These are phyloP conservation scores for Penicillium italicum DNA, from an alignment of 2,329 filamentous ascomycete species.

Conservation along the genomic window DNA sequence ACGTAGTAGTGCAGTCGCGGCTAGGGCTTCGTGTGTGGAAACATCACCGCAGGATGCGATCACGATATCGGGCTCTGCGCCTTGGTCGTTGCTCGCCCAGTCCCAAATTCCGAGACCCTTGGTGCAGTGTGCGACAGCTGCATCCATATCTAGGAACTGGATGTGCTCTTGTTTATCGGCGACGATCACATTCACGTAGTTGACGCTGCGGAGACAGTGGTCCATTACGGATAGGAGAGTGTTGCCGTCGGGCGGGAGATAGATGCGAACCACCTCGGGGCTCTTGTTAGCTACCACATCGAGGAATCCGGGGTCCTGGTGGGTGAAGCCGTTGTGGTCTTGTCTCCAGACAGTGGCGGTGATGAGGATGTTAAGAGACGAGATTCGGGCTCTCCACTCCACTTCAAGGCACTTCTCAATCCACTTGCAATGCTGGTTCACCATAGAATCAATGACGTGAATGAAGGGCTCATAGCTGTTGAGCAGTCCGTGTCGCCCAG, in stretches of 20 bases:
- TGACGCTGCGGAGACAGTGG: constrained; percentile 68
- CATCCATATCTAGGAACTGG: constrained; percentile 70
- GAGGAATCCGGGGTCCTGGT: constrained; percentile 76
- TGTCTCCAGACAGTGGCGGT: constrained; percentile 78
- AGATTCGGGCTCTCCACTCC: constrained; percentile 69
- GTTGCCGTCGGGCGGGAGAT: constrained; percentile 76
- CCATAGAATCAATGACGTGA: constrained; percentile 80
- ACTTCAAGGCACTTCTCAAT: constrained; percentile 77
- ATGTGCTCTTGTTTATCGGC: constrained; percentile 77
- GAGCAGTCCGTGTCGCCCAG: constrained; percentile 69
- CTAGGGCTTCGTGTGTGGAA: constrained; percentile 68
- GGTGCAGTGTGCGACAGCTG: constrained; percentile 70
- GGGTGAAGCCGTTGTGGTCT: constrained; percentile 80
- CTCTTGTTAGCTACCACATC: constrained; percentile 77
- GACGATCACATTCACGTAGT: constrained; percentile 79
- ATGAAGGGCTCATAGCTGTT: constrained; percentile 83
- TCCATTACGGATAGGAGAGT: constrained; percentile 71
- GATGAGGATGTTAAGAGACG: constrained; percentile 74
- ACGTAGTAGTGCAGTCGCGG: constrained; percentile 70
- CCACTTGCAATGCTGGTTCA: constrained; percentile 84
- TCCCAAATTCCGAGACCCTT: constrained; percentile 77
- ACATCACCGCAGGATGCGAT: constrained; percentile 76
- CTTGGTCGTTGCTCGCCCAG: constrained; percentile 68
- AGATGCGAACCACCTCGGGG: constrained; percentile 75
- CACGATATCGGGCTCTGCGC: constrained; percentile 66